Percentiles rank a stretch among this genome's conserved stretches.
These are phyloP conservation scores for Glaciozyma martinii DNA, from an alignment of 768 basidiomycete genomes.

Conservation along the genomic window DNA sequence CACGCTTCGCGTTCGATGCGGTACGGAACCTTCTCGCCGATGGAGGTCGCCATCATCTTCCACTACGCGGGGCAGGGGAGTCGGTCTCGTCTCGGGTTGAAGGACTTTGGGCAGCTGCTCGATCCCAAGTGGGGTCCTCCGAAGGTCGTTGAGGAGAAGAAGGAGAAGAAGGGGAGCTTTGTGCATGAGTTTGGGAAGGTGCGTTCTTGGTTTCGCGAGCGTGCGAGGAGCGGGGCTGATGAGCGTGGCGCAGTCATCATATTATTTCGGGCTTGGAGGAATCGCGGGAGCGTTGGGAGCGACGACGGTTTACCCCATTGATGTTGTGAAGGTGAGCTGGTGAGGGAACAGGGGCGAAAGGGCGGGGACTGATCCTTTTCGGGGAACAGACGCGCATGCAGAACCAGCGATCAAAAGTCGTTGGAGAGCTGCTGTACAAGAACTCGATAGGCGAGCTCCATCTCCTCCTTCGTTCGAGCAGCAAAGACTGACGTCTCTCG, in stretches of 20 bases:
- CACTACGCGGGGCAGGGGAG: constrained; percentile 87
- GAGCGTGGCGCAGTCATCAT: constrained; percentile 55
- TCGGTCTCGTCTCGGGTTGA: constrained; percentile 61
- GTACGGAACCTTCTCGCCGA: constrained; percentile 85
- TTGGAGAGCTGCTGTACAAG: constrained; percentile 93
- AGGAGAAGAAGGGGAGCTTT: neutral
- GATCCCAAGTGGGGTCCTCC: constrained; percentile 71
- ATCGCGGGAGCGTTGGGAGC: constrained; percentile 89
- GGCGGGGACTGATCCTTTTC: neutral
- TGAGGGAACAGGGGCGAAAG: neutral
- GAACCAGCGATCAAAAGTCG: constrained; percentile 92
- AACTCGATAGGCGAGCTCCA: constrained; percentile 45
- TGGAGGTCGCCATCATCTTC: constrained; percentile 97
- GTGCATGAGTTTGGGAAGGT: constrained; percentile 29
- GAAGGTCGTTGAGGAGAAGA: neutral
- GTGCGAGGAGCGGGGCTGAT: neutral
- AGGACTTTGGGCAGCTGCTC: constrained; percentile 86
- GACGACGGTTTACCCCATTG: constrained; percentile 80
- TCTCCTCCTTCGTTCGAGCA: neutral
- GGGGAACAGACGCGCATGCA: constrained; percentile 61
- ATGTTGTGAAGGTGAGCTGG: neutral
- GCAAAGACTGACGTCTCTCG: too few relatives aligned
- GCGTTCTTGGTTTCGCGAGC: neutral
- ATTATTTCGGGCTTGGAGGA: constrained; percentile 79
- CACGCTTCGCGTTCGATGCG: constrained; percentile 75